phyloP scores from a whole-genome alignment of 441 rosid species.

The Flueggea neowawraea region DNA sequence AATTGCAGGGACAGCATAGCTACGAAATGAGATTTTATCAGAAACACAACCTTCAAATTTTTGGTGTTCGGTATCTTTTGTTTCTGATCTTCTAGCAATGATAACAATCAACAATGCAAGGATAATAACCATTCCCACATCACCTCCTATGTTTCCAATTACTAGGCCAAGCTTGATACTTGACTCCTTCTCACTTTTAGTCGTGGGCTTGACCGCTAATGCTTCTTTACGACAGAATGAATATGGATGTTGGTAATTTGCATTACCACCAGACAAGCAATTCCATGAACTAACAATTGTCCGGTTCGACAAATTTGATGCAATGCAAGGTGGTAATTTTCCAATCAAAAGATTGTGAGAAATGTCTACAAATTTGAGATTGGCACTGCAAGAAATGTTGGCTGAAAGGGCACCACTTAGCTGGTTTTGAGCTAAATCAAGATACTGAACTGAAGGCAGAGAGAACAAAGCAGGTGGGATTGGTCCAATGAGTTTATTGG shows the following conservation, averaged over 20 bases:
- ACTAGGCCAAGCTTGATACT: slow-evolving; percentile 35
- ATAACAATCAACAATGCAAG: slow-evolving; percentile 37
- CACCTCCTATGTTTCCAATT: slow-evolving; percentile 59
- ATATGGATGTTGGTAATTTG: slow-evolving; percentile 55
- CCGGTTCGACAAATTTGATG: slow-evolving; percentile 40
- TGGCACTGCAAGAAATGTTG: slow-evolving; percentile 43
- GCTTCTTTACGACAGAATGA: slow-evolving; percentile 80
- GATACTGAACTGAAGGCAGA: slow-evolving; percentile 52
- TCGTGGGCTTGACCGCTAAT: slow-evolving; percentile 62
- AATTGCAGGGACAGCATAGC: too few relatives aligned
- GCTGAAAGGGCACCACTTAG: slow-evolving; percentile 53
- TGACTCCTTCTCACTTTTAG: slow-evolving; percentile 11
- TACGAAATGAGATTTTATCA: too few relatives aligned
- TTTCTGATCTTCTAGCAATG: slow-evolving; percentile 36
- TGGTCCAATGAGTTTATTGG: slow-evolving; percentile 51
- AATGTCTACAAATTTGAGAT: slow-evolving; percentile 53
- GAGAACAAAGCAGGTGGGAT: slow-evolving; percentile 67
- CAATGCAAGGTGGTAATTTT: slow-evolving; percentile 55
- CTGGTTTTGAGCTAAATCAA: slow-evolving; percentile 51
- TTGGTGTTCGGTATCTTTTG: too few relatives aligned
- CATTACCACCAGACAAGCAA: slow-evolving; percentile 51
- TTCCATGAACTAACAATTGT: slow-evolving; percentile 65
- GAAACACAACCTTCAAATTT: too few relatives aligned
- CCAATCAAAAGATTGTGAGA: slow-evolving; percentile 77
- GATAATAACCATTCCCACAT: slow-evolving; percentile 31